These are phyloP conservation scores for Dendrobium nobile DNA, from an alignment of 106 monocot species.

Conservation along the genomic window DNA sequence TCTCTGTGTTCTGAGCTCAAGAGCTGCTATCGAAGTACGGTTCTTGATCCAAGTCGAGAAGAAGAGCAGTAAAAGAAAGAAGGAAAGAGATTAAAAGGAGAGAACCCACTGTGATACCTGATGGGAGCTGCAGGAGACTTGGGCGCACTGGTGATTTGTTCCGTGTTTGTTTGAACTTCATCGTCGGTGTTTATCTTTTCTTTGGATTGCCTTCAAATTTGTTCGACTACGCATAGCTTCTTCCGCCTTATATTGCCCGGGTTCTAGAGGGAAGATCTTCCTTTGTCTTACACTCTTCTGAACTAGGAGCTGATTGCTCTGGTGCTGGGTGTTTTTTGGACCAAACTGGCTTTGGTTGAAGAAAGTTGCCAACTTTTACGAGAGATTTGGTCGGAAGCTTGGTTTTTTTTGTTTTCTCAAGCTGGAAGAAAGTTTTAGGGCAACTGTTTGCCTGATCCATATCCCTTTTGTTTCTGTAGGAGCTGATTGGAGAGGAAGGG, in stretches of 20 bases:
- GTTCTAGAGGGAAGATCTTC: not conserved
- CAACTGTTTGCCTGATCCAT: not conserved
- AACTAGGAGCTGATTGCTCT: not conserved
- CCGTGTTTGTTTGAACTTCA: not conserved
- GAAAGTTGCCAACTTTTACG: not conserved
- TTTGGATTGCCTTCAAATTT: not conserved
- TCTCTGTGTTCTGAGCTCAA: not conserved
- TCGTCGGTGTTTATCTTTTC: not conserved
- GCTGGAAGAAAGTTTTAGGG: constrained; percentile 1
- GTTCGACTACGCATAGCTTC: not conserved
- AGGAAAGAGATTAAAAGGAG: not conserved
- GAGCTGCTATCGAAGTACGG: constrained; percentile 2
- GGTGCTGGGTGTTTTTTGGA: not conserved
- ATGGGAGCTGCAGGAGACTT: not conserved
- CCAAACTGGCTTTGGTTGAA: not conserved
- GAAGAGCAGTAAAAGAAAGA: not conserved
- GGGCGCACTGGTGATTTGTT: not conserved
- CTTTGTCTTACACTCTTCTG: not conserved
- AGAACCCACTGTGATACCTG: not conserved
- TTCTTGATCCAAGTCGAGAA: constrained; percentile 5
- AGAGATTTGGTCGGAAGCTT: not conserved
- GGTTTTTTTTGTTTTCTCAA: not conserved
- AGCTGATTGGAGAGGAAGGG: constrained; percentile 2
- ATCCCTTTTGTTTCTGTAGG: not conserved
- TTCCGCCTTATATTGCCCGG: not conserved